Conservation (phyloP, 306 rosid species). For the Castanospermum australe region DNA sequence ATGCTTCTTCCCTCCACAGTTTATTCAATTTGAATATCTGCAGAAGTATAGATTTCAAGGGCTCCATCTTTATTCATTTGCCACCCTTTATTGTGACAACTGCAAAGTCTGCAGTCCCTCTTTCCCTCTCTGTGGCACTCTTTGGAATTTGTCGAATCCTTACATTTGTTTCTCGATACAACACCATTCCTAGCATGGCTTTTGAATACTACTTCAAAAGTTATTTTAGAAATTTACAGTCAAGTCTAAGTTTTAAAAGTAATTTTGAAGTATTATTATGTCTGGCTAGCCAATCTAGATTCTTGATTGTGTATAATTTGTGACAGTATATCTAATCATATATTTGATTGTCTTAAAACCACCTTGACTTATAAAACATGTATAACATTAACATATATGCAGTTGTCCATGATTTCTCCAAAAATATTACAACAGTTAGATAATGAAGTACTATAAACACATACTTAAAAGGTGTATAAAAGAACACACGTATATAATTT, state of each 20-base stretch:
- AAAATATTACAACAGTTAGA: no score
- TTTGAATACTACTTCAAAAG: not conserved
- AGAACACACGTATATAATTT: no score
- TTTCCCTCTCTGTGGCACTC: not conserved
- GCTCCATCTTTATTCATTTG: constrained; percentile 38
- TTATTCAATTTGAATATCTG: constrained; percentile 37
- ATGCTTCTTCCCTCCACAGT: constrained; percentile 53
- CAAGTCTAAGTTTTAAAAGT: not conserved
- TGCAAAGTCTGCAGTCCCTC: not conserved
- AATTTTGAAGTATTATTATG: not conserved
- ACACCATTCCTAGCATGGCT: not conserved
- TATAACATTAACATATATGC: no score
- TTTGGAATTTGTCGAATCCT: not conserved
- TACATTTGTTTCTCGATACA: not conserved
- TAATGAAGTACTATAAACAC: no score
- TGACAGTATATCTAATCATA: no score
- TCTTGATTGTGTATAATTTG: no score
- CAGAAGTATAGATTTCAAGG: constrained; percentile 21
- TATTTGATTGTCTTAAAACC: no score
- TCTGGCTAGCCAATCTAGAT: not conserved
- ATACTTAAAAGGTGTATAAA: no score
- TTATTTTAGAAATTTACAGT: not conserved
- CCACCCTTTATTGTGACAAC: constrained; percentile 18
- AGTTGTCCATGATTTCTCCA: no score
- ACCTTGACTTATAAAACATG: no score